Base-by-base conservation (phyloP, 768 basidiomycete species). In the Crucibulum laeve region DNA sequence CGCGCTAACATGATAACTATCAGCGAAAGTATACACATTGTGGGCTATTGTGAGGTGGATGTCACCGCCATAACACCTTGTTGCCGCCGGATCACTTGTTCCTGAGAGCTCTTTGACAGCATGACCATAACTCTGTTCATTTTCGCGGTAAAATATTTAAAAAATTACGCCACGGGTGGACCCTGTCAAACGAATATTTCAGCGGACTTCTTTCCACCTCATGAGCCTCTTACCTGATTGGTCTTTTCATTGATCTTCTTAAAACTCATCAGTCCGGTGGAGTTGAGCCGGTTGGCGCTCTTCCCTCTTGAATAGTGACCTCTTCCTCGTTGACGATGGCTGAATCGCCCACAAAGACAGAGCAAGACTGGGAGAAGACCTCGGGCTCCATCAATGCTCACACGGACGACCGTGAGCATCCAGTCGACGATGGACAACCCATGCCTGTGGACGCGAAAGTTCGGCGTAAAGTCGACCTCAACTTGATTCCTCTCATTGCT, bases 401-500 rank as follows among this genome's bases (percentile, higher is more conserved):
- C n/a, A 25, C 41, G 15, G 5, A 17, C 18, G 19, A 38, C 5
- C 33, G 3, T 5, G 41, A 32, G 10, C 13, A 11, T 13, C 36
- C 25, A 42, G 14, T 8, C 13, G 42, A 43, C 6, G 41, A 46
- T 38, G 41, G 38, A 13, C 8, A 33, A 14, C 21, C 44, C 19
- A 21, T 37, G 39, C 17, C 28, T 7, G 43, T 51, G 4, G 40
- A 51, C 34, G 17, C 21, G 24, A 40, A 36, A 25, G 42, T 58
- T 7, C 49, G 53, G 17, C 47, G 58, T 24, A 57, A 55, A 37
- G 45, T 59, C 24, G 57, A 60, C 43, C 35, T 47, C 5, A 45
- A 57, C 38, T 21, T 70, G 28, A 56, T 70, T 18, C 70, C 69
- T 34, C 61, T 64, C 45, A 55, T 70, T 17, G 57, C 63, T 3